Evolutionary conservation across 352 stramenopile genomes (phyloP), one percentile per base, ranked within the genome.

Genomic region (Phytophthora agathidicida): DNA sequence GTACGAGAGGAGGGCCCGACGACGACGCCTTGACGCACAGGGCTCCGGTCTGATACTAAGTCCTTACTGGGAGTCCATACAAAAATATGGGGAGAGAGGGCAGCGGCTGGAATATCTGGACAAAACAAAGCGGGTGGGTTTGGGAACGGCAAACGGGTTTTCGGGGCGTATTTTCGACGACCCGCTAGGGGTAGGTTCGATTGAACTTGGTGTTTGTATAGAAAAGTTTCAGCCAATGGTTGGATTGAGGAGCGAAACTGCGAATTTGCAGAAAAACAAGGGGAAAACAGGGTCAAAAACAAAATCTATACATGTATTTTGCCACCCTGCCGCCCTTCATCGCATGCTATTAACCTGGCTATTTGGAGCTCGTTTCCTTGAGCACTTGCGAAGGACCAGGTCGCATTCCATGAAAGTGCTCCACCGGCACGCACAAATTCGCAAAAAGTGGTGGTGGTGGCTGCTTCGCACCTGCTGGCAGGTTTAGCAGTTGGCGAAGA

Each of bases 41-140:
- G 57, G 49, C 63, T 73, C 51, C n/a, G 46, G 44, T 73, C 45
- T 73, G 50, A 73, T 73, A 73, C 58, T 69, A 73, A 65, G 17
- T 22, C 55, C 37, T 37, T 39, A 22, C 6, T 28, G 3, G 3
- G 13, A 31, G 52, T 48, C 36, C 28, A 64, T 60, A 65, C 28
- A 68, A 60, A 58, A 35, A 33, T 17, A 42, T 47, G 39, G 13
- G 48, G 61, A 35, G 61, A 71, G 60, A 60, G 38, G 39, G 56
- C 43, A 39, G n/a, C n/a, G n/a, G 39, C n/a, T 11, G 31, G 31
- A 16, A 38, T 42, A 19, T 46, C 8, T 33, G 19, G n/a, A 14
- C 14, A 43, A 36, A 43, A 36, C n/a, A 13, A 38, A 28, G 20
- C 17, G 22, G 20, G 44, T 53, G 44, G 44, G 44, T 53, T 32